Conservation (phyloP, 768 basidiomycete genomes). For the Nevesoporus exiguus region DNA sequence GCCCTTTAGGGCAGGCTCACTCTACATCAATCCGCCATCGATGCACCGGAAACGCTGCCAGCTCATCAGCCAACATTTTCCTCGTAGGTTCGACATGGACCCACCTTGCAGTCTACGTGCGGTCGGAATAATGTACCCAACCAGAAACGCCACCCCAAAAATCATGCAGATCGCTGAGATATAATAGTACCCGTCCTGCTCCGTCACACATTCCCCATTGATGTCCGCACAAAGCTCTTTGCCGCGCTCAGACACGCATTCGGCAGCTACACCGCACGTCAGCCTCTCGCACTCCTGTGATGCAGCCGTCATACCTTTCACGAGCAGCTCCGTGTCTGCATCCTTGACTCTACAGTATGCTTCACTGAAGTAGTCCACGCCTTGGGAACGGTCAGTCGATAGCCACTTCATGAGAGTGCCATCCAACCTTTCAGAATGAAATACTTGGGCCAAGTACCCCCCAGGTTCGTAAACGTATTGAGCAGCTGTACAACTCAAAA, state of each 20-base stretch:
- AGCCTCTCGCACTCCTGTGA: background rate
- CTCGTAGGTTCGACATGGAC: slow-evolving; percentile 23
- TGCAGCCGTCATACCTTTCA: slow-evolving; percentile 45
- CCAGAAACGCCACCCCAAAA: slow-evolving; percentile 69
- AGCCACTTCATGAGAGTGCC: background rate
- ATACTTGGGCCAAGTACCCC: slow-evolving; percentile 97
- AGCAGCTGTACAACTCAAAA: slow-evolving; percentile 55
- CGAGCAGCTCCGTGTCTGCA: slow-evolving; percentile 45
- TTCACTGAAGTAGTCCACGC: slow-evolving; percentile 83
- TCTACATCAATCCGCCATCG: slow-evolving; percentile 63
- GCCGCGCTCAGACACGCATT: slow-evolving; percentile 92
- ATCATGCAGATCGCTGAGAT: slow-evolving; percentile 75
- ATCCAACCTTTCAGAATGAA: slow-evolving; percentile 84
- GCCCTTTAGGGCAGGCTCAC: slow-evolving; percentile 35
- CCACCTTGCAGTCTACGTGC: slow-evolving; percentile 83
- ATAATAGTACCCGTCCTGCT: slow-evolving; percentile 90
- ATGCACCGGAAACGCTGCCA: slow-evolving; percentile 59
- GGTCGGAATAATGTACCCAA: slow-evolving; percentile 78
- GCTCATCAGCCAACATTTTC: background rate
- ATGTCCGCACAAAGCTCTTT: slow-evolving; percentile 72
- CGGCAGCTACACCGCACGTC: slow-evolving; percentile 49
- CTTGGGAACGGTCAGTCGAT: slow-evolving; percentile 35
- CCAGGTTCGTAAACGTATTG: slow-evolving; percentile 94
- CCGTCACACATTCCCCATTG: slow-evolving; percentile 76
- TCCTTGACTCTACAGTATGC: slow-evolving; percentile 78